Conservation (phyloP, 257 asterid genomes). For the Salvia miltiorrhiza region DNA sequence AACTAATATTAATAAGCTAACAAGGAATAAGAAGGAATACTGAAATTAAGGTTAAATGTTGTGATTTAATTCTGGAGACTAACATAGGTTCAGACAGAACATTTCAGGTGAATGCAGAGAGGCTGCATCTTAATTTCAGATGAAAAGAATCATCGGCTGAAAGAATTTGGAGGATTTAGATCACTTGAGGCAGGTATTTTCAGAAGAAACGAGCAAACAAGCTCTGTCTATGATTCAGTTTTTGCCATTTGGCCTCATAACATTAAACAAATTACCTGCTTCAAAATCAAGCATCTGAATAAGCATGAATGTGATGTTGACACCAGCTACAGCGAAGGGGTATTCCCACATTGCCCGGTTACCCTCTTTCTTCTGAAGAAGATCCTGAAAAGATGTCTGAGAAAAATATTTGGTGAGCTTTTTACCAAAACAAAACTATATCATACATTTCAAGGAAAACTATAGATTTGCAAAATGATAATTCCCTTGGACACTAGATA, state of each 20-base stretch:
- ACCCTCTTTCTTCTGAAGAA: slow-evolving; percentile 94
- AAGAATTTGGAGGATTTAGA: slow-evolving; percentile 6
- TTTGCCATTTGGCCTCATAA: slow-evolving; percentile 11
- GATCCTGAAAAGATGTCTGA: slow-evolving; percentile 95
- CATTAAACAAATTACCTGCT: slow-evolving; percentile 56
- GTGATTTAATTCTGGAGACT: not conserved
- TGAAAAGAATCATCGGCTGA: not conserved
- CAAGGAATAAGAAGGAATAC: not conserved
- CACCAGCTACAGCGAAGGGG: slow-evolving; percentile 99
- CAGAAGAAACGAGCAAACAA: not conserved
- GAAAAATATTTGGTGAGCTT: slow-evolving; percentile 21
- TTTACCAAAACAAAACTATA: slow-evolving; percentile 9
- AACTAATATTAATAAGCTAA: not conserved
- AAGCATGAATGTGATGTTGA: slow-evolving; percentile 96
- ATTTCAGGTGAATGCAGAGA: slow-evolving; percentile 3
- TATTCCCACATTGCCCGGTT: slow-evolving; percentile 96
- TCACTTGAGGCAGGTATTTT: slow-evolving; percentile 2
- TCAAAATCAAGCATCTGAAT: slow-evolving; percentile 99
- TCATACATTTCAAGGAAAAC: slow-evolving; percentile 1
- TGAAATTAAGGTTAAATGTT: not conserved
- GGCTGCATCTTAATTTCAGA: slow-evolving; percentile 1
- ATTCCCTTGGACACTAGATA: not conserved
- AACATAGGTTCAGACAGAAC: not conserved
- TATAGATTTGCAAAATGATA: not conserved
- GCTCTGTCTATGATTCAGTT: not conserved